Conservation (phyloP, 352 stramenopile species). For the Phytophthora ohioensis region DNA sequence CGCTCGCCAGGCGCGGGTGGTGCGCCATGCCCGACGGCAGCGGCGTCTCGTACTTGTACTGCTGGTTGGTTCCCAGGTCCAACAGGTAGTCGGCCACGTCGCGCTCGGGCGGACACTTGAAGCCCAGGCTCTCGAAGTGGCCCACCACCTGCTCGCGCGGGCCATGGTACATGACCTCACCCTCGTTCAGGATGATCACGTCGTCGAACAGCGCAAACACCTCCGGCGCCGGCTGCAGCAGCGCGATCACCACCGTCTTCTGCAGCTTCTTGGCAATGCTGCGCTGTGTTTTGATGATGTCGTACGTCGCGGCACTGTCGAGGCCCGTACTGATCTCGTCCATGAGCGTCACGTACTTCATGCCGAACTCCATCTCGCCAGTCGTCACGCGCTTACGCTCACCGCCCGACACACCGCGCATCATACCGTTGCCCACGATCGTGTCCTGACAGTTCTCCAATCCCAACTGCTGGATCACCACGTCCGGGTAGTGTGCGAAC, state of each 20-base stretch:
- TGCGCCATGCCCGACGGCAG: slow-evolving; percentile 23
- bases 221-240: slow-evolving; percentile 85
- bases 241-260: slow-evolving; percentile 69
- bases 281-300: slow-evolving; percentile 58
- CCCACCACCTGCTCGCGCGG: slow-evolving; percentile 55
- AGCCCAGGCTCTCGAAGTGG: slow-evolving; percentile 47
- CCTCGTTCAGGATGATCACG: slow-evolving; percentile 58
- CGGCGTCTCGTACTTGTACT: slow-evolving; percentile 44
- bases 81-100: slow-evolving; percentile 58
- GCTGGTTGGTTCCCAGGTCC: slow-evolving; percentile 53
- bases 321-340: slow-evolving; percentile 82
- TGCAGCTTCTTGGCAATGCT: slow-evolving; percentile 56
- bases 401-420: slow-evolving; percentile 73
- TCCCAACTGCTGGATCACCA: slow-evolving; percentile 34
- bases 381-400: slow-evolving; percentile 80
- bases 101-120: slow-evolving; percentile 44
- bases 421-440: slow-evolving; percentile 65
- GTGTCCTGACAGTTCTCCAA: slow-evolving; percentile 51
- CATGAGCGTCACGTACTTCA: slow-evolving; percentile 81
- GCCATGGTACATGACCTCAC: slow-evolving; percentile 53
- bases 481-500: slow-evolving; percentile 38
- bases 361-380: slow-evolving; percentile 88
- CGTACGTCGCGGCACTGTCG: slow-evolving; percentile 64
- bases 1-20: slow-evolving; percentile 40
- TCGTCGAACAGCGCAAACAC: slow-evolving; percentile 61